phyloP scores from a whole-genome alignment of 2,329 filamentous ascomycete species.

The Dichotomopilus funicola region DNA sequence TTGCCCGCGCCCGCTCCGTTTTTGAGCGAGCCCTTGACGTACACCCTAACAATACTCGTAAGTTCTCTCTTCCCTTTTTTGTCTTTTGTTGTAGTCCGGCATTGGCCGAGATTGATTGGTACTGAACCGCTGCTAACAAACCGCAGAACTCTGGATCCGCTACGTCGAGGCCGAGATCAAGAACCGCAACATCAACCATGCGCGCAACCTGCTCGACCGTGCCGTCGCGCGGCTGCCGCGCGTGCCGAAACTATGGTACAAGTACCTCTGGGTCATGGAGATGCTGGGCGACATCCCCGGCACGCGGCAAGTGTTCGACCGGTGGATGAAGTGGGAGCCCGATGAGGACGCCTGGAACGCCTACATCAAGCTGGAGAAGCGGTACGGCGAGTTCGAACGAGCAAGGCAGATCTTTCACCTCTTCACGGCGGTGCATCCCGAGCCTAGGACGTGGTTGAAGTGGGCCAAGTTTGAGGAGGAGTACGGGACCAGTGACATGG shows the following conservation, averaged over 20 bases:
- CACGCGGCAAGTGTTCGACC: conserved; percentile 87
- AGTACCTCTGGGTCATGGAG: conserved; percentile 98
- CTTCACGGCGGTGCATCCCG: conserved; percentile 88
- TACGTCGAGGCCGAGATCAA: conserved; percentile 98
- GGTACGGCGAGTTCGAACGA: conserved; percentile 85
- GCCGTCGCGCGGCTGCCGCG: conserved; percentile 88
- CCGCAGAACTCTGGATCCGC: conserved; percentile 65
- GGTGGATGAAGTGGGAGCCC: conserved; percentile 98
- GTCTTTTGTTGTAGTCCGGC: too few relatives aligned
- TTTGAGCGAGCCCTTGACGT: conserved; percentile 94
- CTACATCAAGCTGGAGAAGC: conserved; percentile 95
- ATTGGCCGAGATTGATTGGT: too few relatives aligned
- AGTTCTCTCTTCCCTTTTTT: neutral
- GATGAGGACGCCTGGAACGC: conserved; percentile 93
- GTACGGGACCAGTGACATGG: conserved; percentile 81
- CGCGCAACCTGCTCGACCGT: conserved; percentile 85
- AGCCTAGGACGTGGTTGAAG: conserved; percentile 96
- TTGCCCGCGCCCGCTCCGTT: conserved; percentile 79
- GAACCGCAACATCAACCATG: conserved; percentile 90
- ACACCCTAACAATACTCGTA: conserved; percentile 70
- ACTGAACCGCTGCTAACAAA: conserved; percentile 6
- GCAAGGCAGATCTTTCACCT: conserved; percentile 85
- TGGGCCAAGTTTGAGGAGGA: conserved; percentile 98
- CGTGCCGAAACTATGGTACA: conserved; percentile 97
- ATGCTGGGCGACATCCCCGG: conserved; percentile 91